Evolutionary conservation across 768 basidiomycete genomes (phyloP).

Genomic region (Nidularia pulvinata): DNA sequence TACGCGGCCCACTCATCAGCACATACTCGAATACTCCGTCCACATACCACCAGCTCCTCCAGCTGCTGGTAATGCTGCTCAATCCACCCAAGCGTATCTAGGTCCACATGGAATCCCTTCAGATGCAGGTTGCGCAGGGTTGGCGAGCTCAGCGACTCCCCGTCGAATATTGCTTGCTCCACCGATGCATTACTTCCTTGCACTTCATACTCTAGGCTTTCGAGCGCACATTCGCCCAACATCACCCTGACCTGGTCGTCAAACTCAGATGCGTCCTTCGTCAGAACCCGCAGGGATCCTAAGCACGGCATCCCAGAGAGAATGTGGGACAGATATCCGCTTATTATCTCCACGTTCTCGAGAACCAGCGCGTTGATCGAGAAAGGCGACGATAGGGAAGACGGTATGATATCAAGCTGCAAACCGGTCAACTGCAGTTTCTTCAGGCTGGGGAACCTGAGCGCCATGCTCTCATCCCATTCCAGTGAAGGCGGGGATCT

Average conservation of each 20-base stretch:
- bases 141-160: conserved; percentile 14
- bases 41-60: conserved; percentile 36
- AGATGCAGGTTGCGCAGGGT: conserved; percentile 38
- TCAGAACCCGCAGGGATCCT: conserved; percentile 32
- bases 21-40: conserved; percentile 33
- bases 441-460: conserved; percentile 40
- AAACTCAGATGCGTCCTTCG: conserved; percentile 25
- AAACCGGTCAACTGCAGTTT: conserved; percentile 40
- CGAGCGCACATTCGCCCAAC: conserved; percentile 37
- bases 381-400: conserved; percentile 28
- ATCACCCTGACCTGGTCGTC: conserved; percentile 39
- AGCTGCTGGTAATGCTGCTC: conserved; percentile 30
- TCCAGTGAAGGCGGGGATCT: conserved; percentile 36
- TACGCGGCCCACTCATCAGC: conserved; percentile 40
- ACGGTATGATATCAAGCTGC: conserved; percentile 37
- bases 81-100: conserved; percentile 29
- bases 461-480: conserved; percentile 52
- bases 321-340: conserved; percentile 39
- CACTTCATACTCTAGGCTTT: conserved; percentile 42
- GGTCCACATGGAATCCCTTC: conserved; percentile 36
- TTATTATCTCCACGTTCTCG: conserved; percentile 38
- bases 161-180: conserved; percentile 27
- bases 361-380: conserved; percentile 36
- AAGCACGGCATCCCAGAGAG: conserved; percentile 31
- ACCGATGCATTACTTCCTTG: conserved; percentile 15